Conservation (phyloP, 73 alveolate genomes). For the Blepharisma stoltei region DNA sequence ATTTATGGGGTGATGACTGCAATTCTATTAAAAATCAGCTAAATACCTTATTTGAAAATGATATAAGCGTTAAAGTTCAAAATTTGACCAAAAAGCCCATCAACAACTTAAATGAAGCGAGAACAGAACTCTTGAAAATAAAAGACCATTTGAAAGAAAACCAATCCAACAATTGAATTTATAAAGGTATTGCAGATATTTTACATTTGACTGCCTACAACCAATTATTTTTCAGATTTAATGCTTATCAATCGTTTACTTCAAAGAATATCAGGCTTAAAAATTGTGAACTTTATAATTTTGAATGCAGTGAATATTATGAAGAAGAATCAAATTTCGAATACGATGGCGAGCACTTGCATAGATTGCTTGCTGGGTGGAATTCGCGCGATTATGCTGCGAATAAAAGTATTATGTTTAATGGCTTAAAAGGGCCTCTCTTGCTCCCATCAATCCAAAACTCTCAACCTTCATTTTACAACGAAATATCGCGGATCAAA, state of each 20-base stretch:
- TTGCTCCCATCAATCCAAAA: background rate
- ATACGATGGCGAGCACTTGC: background rate
- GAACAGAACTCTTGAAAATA: background rate
- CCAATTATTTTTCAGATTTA: background rate
- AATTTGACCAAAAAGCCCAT: background rate
- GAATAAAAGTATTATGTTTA: too few species aligned
- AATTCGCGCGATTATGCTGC: too few species aligned
- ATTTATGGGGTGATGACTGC: background rate
- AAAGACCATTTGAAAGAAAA: background rate
- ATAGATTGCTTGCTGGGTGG: background rate
- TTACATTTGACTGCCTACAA: slow-evolving; percentile 3
- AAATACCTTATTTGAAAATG: background rate
- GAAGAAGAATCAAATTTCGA: background rate
- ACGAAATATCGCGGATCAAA: background rate
- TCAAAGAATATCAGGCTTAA: background rate
- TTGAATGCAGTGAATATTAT: background rate
- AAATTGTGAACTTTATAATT: background rate
- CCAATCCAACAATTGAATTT: background rate
- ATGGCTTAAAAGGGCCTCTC: slow-evolving; percentile 17
- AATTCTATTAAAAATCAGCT: background rate
- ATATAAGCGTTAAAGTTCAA: too few species aligned
- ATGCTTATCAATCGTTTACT: background rate
- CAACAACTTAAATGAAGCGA: background rate
- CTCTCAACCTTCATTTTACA: background rate
- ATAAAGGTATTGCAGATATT: slow-evolving; percentile 7